Evolutionary conservation across 805 yeast genomes (phyloP), one percentile per base, ranked within the genome.

Genomic region (Candida khao-thaluensis): DNA sequence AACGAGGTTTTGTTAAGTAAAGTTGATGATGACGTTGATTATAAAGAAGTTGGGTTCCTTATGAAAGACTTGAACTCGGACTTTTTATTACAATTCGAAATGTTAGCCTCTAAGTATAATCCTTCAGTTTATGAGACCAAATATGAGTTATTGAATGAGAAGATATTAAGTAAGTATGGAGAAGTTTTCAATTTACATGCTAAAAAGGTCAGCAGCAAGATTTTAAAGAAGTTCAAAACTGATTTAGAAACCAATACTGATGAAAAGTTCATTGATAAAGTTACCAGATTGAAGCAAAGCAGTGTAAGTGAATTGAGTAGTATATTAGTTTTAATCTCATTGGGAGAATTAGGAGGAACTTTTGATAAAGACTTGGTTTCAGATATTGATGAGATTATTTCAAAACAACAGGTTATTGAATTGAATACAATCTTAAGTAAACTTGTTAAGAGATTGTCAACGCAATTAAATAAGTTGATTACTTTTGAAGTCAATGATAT

Each of bases 41-140:
- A 71, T 52, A 64, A 66, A 12, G 60, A 62, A 12, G 52, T 82
- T 16, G 80, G 82, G 1, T 48, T 54, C 4, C 47, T 55, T 1
- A 57, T 85, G 47, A 53, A 54, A 7, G 57, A 57, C 10, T 61
- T 85, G 26, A 69, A 79, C 31, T 48, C 62, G 2, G 57, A 61
- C 2, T 72, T 81, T 2, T 51, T 88, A 10, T 64, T 60, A 0
- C 55, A 62, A 9, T 91, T 79, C 59, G 95, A 88, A 54, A 51
- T 66, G 4, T 71, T 73, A 41, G 99, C 98, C 1, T 74, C 93
- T 1, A 78, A 89, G 40, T 93, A 93, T 56, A 72, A 78, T 37
- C 59, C 67, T 26, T 43, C 72, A 2, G 95, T 90, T 2, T 93
- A 85, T 57, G 54, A 68, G 29, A 82, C 80, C 38, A 83, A 83